Conservation (phyloP, 2,329 filamentous ascomycete genomes). For the Emericellopsis cladophorae region DNA sequence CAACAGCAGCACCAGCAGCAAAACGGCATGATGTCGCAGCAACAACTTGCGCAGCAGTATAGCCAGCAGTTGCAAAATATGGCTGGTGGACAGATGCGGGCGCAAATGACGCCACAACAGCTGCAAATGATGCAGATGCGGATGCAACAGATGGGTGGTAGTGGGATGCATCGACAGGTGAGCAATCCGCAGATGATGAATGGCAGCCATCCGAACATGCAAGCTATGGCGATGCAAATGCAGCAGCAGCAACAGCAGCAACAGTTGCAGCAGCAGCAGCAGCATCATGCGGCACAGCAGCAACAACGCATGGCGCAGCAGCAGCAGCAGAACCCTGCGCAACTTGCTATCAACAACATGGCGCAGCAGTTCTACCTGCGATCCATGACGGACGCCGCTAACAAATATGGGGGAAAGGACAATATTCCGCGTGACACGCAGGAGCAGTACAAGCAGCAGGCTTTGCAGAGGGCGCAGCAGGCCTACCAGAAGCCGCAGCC, state of each 20-base stretch:
- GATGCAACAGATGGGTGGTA: conserved; percentile 17
- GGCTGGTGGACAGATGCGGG: conserved; percentile 19
- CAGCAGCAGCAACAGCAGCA: conserved; percentile 20
- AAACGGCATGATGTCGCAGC: conserved; percentile 27
- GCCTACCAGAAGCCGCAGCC: conserved; percentile 18
- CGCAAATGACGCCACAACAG: conserved; percentile 20
- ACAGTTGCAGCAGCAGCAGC: conserved; percentile 16
- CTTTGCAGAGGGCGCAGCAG: conserved; percentile 23
- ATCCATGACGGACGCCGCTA: conserved; percentile 18
- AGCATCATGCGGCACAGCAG: background rate
- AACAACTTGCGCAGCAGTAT: conserved; percentile 29
- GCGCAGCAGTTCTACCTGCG: conserved; percentile 24
- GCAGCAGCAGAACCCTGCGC: conserved; percentile 7
- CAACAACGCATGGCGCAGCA: conserved; percentile 9
- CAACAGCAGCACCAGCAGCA: conserved; percentile 23
- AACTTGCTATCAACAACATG: conserved; percentile 1
- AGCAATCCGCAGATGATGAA: conserved; percentile 25
- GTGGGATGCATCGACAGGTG: conserved; percentile 16
- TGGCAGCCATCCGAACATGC: conserved; percentile 23
- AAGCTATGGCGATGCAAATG: conserved; percentile 7
- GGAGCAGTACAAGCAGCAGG: conserved; percentile 30
- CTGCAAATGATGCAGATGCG: conserved; percentile 19
- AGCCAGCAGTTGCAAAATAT: conserved; percentile 28
- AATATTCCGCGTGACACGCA: conserved; percentile 32
- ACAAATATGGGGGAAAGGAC: conserved; percentile 26